Base-by-base conservation (phyloP, 2,329 filamentous ascomycete genomes). In the Neocatenulostroma microsporum region DNA sequence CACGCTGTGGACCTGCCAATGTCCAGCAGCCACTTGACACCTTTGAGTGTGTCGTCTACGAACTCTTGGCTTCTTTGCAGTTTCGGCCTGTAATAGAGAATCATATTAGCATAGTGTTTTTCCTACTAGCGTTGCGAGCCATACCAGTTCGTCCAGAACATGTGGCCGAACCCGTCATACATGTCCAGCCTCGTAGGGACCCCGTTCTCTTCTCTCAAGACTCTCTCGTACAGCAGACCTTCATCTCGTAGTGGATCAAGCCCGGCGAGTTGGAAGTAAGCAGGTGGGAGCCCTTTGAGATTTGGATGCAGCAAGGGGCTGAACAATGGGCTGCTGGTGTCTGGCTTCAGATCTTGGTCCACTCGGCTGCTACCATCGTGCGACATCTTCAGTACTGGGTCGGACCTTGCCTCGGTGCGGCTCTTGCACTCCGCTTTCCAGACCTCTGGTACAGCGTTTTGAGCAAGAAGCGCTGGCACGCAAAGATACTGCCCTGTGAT, bases 161-260 rank as follows among this genome's bases (percentile, higher is more conserved):
- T 30, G 20, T 8, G 17, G 11, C 19, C 18, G 27, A 58, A 58
- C 0, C 62, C 61, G 0, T 35, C 31, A 42, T 67, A 66, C 15
- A 67, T 42, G n/a, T 70, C 61, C 5, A 72, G 25, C 29, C 56
- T 61, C 0, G 68, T 71, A 43, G 58, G 48, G 9, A 70, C 55
- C 4, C 50, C 61, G 12, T 37, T 36, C 33, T 68, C 67, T 32
- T 68, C 67, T 12, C 60, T 53, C 36, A 75, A 46, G 0, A 67
- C 47, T 18, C 59, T 49, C 47, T 72, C 70, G 42, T 72, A 74
- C 0, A 74, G 64, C 30, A 76, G 41, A 0, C 57, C 67, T 37
- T 74, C 72, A 42, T 76, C 73, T 5, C 72, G 53, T 2, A 70
- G 41, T 0, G 65, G 65, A 50, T 75, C 73, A 26, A 68, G 38